Conservation (phyloP, 768 basidiomycete species). For the Porpolomopsis calyptriformis region DNA sequence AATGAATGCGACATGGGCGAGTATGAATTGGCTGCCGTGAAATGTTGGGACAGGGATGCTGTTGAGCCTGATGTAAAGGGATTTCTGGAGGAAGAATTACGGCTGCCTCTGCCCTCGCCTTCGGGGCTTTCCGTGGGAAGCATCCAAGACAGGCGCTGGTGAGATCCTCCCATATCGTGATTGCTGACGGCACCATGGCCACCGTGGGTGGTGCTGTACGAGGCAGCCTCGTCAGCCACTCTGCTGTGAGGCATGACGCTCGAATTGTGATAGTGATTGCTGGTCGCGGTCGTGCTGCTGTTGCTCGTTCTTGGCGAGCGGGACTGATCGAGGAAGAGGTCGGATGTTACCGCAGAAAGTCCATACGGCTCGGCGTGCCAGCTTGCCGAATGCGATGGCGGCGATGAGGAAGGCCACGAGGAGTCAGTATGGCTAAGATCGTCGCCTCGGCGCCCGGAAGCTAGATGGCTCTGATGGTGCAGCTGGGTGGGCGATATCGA, state of each 20-base stretch:
- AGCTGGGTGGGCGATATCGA: slow-evolving; percentile 2
- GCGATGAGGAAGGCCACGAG: slow-evolving; percentile 24
- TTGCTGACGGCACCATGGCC: neutral
- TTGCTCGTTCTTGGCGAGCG: slow-evolving; percentile 22
- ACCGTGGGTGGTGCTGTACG: neutral
- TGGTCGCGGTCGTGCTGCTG: no score
- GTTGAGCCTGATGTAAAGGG: slow-evolving; percentile 21
- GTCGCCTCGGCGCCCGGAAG: neutral
- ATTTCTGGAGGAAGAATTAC: slow-evolving; percentile 20
- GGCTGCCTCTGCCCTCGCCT: slow-evolving; percentile 23
- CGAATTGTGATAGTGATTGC: slow-evolving; percentile 27
- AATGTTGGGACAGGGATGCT: slow-evolving; percentile 16
- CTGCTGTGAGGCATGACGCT: slow-evolving; percentile 19
- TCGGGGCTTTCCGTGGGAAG: slow-evolving; percentile 25
- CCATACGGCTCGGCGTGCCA: slow-evolving; percentile 31
- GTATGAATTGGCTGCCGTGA: slow-evolving; percentile 23
- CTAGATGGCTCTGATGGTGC: neutral
- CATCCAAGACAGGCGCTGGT: slow-evolving; percentile 29
- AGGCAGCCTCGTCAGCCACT: slow-evolving; percentile 15
- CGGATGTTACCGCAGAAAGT: slow-evolving; percentile 11
- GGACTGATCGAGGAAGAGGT: slow-evolving; percentile 25
- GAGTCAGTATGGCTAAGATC: slow-evolving; percentile 9
- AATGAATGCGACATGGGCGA: slow-evolving; percentile 24
- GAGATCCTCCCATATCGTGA: slow-evolving; percentile 13
- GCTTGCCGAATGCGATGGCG: slow-evolving; percentile 25